A percentile compares a stretch with the other conserved stretches of the same genome.
Evolutionary conservation across 768 basidiomycete genomes (phyloP).

Genomic region (Serendipita vermifera): DNA sequence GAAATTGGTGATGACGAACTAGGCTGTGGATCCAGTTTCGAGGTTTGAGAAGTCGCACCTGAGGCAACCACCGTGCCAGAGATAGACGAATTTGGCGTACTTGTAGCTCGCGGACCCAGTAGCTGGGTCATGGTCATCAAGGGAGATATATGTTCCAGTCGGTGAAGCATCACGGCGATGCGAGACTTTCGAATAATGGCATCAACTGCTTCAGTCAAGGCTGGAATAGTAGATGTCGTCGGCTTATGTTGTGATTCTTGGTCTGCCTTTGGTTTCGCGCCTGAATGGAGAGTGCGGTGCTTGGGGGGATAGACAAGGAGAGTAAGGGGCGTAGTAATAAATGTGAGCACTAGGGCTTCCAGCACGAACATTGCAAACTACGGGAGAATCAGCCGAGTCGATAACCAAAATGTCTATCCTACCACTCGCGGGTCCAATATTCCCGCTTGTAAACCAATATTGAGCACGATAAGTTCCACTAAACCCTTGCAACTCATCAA

Average conservation of each 20-base stretch:
- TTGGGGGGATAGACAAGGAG: slow-evolving; percentile 60
- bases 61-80: slow-evolving; percentile 10
- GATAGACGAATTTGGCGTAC: not conserved
- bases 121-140: slow-evolving; percentile 33
- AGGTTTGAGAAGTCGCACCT: not conserved
- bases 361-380: slow-evolving; percentile 88
- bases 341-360: slow-evolving; percentile 60
- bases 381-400: slow-evolving; percentile 27
- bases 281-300: slow-evolving; percentile 28
- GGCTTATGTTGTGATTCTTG: slow-evolving; percentile 8
- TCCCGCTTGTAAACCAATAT: slow-evolving; percentile 61
- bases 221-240: not conserved
- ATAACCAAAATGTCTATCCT: slow-evolving; percentile 15
- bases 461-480: slow-evolving; percentile 85
- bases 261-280: slow-evolving; percentile 9
- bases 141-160: slow-evolving; percentile 30
- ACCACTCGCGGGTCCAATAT: slow-evolving; percentile 33
- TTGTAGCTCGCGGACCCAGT: slow-evolving; percentile 21
- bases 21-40: slow-evolving; percentile 9
- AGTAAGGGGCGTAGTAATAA: slow-evolving; percentile 75
- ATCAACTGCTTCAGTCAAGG: not conserved
- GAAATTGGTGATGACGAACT: slow-evolving; percentile 14
- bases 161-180: slow-evolving; percentile 29
- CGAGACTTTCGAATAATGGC: slow-evolving; percentile 17
- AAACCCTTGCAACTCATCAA: slow-evolving; percentile 15